Conservation (phyloP, 2,329 filamentous ascomycete species). For the Ramichloridium luteum region DNA sequence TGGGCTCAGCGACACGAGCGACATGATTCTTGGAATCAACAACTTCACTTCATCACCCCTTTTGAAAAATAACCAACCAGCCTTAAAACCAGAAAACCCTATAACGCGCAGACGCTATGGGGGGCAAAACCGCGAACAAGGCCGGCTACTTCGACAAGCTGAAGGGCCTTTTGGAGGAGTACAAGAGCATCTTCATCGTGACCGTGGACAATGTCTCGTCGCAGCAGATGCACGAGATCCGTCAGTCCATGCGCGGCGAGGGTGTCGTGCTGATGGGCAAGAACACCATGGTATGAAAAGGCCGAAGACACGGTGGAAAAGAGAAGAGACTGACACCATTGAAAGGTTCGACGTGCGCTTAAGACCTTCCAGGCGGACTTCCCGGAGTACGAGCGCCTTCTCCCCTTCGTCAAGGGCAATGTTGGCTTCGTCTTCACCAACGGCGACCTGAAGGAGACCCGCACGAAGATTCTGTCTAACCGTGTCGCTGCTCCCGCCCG, state of each 20-base stretch:
- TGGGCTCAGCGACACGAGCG: too few species aligned
- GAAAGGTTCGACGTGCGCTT: conserved; percentile 82
- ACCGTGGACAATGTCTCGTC: conserved; percentile 91
- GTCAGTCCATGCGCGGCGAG: conserved; percentile 75
- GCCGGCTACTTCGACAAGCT: conserved; percentile 99
- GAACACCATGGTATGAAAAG: conserved; percentile 85
- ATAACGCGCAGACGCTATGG: conserved; percentile 27
- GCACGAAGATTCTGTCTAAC: conserved; percentile 91
- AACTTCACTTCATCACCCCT: background rate
- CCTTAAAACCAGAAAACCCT: conserved; percentile 22
- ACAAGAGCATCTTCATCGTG: conserved; percentile 88
- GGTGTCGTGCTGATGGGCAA: conserved; percentile 98
- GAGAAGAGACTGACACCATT: conserved; percentile 8
- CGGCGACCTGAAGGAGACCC: conserved; percentile 77
- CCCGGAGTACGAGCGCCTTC: conserved; percentile 96
- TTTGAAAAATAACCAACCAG: conserved; percentile 4
- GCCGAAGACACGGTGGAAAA: conserved; percentile 1
- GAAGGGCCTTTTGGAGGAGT: conserved; percentile 90
- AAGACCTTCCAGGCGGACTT: conserved; percentile 84
- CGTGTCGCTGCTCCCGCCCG: conserved; percentile 94
- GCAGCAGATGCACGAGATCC: conserved; percentile 99
- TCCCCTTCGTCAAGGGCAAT: conserved; percentile 93
- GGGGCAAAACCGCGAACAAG: conserved; percentile 77
- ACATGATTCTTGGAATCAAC: too few species aligned
- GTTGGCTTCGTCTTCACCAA: conserved; percentile 99